Evolutionary conservation across 2,329 filamentous ascomycete species (phyloP).

Genomic region (Beauveria caledonica): DNA sequence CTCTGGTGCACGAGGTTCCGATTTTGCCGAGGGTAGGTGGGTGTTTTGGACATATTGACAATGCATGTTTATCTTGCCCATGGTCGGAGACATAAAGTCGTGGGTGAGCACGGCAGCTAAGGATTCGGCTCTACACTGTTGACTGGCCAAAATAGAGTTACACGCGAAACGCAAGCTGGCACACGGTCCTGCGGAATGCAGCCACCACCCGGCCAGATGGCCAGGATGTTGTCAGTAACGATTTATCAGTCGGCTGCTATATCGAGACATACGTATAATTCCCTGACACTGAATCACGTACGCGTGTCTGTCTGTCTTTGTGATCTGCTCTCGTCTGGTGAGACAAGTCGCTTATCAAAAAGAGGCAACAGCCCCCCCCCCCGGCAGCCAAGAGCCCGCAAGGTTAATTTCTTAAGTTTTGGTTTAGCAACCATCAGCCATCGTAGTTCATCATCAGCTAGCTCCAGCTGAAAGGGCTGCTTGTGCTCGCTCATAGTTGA

Average conservation of each 20-base stretch:
- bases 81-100: not conserved
- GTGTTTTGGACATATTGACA: not conserved
- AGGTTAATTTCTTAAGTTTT: not conserved
- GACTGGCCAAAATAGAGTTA: slow-evolving; percentile 4
- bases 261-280: not conserved
- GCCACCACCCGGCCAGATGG: not conserved
- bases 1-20: not conserved
- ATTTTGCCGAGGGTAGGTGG: not conserved
- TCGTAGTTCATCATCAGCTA: slow-evolving; percentile 4
- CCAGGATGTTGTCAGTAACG: not conserved
- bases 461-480: slow-evolving; percentile 7
- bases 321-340: no score
- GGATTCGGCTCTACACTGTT: not conserved
- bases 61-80: not conserved
- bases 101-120: not conserved
- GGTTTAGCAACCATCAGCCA: not conserved
- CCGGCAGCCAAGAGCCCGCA: not conserved
- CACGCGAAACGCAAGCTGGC: slow-evolving; percentile 7
- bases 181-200: not conserved
- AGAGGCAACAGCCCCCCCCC: not conserved
- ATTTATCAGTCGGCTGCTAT: not conserved
- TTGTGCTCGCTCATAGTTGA: slow-evolving; percentile 7
- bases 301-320: not conserved
- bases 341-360: not conserved
- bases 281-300: not conserved